These are phyloP conservation scores for Coffea eugenioides DNA, from an alignment of 257 asterid species.

Conservation along the genomic window DNA sequence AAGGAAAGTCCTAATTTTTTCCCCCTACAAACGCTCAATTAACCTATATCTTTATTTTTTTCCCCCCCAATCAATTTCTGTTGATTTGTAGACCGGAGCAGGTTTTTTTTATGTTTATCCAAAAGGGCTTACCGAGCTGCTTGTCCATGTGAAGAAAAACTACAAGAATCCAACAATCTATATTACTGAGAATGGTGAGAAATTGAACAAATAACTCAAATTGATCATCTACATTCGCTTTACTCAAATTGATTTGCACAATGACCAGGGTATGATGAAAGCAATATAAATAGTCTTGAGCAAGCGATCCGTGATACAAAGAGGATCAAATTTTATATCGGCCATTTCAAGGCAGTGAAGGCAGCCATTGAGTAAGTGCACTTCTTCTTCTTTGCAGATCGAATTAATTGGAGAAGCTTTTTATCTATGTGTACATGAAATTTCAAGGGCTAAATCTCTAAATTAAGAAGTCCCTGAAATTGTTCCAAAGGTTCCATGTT, in stretches of 20 bases:
- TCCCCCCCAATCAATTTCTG: not conserved
- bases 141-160: conserved; percentile 17
- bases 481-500: too few relatives aligned
- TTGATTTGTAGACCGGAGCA: conserved; percentile 13
- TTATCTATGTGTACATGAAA: too few relatives aligned
- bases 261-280: conserved; percentile 14
- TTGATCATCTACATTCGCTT: too few relatives aligned
- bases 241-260: too few relatives aligned
- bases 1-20: not conserved
- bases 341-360: conserved; percentile 37
- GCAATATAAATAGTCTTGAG: not conserved
- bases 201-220: too few relatives aligned
- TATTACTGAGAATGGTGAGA: conserved; percentile 24
- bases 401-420: too few relatives aligned
- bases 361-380: conserved; percentile 41
- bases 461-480: too few relatives aligned
- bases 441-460: too few relatives aligned
- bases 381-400: too few relatives aligned
- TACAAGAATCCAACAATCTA: conserved; percentile 21
- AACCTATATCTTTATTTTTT: not conserved
- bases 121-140: conserved; percentile 15
- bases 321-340: conserved; percentile 23
- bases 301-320: conserved; percentile 13
- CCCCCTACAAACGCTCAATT: too few relatives aligned
- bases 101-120: conserved; percentile 1